These are phyloP conservation scores for Penicillium paneum DNA, from an alignment of 2,329 filamentous ascomycete species.

Conservation along the genomic window DNA sequence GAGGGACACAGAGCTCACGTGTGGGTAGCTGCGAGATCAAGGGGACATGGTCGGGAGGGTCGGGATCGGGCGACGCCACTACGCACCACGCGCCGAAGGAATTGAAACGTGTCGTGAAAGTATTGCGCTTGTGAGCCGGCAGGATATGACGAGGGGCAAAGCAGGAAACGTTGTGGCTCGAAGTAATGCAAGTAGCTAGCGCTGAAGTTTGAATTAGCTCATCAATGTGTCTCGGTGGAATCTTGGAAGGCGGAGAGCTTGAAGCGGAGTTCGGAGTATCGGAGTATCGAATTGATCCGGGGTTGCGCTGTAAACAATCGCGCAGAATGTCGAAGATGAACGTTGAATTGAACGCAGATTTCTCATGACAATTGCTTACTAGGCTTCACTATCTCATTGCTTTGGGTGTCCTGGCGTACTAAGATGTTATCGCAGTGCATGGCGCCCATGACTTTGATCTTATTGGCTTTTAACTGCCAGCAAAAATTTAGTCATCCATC, in stretches of 20 bases:
- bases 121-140: neutral
- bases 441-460: neutral
- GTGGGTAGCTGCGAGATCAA: slow-evolving; percentile 26
- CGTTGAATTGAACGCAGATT: neutral
- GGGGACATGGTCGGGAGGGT: slow-evolving; percentile 32
- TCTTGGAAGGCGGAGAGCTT: slow-evolving; percentile 29
- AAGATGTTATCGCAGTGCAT: neutral
- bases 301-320: neutral
- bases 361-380: neutral
- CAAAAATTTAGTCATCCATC: neutral
- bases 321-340: neutral
- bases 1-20: slow-evolving; percentile 24
- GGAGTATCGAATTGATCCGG: slow-evolving; percentile 21
- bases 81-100: slow-evolving; percentile 7
- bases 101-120: slow-evolving; percentile 1
- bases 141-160: neutral
- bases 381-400: neutral
- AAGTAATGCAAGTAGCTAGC: slow-evolving; percentile 14
- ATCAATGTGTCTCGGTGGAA: slow-evolving; percentile 19
- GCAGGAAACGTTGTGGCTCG: slow-evolving; percentile 3
- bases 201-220: slow-evolving; percentile 10
- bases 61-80: slow-evolving; percentile 16
- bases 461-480: neutral
- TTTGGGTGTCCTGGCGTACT: neutral
- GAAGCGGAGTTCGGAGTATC: slow-evolving; percentile 15